These are phyloP conservation scores for Thalassia testudinum DNA, from an alignment of 116 monocot genomes.

Conservation along the genomic window DNA sequence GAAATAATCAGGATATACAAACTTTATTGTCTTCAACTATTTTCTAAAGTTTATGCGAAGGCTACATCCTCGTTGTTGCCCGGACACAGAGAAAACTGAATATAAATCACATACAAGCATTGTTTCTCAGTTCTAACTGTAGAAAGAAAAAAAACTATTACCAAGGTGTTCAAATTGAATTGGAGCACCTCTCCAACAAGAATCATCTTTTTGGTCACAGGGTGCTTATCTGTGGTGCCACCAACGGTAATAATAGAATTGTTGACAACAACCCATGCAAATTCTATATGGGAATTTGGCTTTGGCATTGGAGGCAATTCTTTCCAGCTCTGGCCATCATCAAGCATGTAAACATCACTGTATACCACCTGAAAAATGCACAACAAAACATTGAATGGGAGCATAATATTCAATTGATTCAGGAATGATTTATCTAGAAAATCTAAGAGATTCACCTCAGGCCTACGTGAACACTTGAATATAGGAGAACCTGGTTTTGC, in stretches of 20 bases:
- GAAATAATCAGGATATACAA: no score
- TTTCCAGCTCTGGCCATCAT: constrained; percentile 64
- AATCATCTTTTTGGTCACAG: constrained; percentile 85
- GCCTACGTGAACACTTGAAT: constrained; percentile 80
- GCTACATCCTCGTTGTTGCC: no score
- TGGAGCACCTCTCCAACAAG: constrained; percentile 87
- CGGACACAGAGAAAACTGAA: no score
- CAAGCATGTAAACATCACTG: constrained; percentile 81
- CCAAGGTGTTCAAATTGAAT: constrained; percentile 70
- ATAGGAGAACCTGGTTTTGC: constrained; percentile 99
- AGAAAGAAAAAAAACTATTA: constrained; percentile 17
- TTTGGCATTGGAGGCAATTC: constrained; percentile 89
- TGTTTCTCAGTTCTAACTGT: no score
- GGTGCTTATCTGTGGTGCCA: constrained; percentile 87
- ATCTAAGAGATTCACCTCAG: constrained; percentile 38
- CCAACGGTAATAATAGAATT: constrained; percentile 82
- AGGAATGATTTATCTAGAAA: no score
- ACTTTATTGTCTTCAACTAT: no score
- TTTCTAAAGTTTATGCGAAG: no score
- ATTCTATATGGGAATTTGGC: constrained; percentile 97
- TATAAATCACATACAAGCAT: no score
- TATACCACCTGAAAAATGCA: constrained; percentile 50
- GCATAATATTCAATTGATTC: no score
- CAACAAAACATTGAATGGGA: no score
- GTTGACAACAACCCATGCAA: constrained; percentile 80